A percentile compares a stretch with the other conserved stretches of the same genome.
phyloP scores from a whole-genome alignment of 1,284 basidiomycete genomes.

The Rhodotorula sp. region DNA sequence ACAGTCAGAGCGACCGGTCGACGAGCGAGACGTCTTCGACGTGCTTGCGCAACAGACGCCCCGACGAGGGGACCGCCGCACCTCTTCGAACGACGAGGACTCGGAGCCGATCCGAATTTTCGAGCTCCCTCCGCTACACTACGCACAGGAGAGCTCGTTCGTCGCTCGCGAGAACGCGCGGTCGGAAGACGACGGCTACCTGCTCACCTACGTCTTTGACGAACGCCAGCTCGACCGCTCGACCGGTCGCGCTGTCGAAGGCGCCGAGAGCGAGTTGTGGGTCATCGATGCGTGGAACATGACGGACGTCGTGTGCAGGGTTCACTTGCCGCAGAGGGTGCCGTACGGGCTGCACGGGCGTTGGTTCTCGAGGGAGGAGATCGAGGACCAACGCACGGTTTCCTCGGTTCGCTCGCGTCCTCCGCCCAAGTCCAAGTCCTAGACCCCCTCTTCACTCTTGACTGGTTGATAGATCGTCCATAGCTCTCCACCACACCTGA shows the following conservation, averaged over 20 bases:
- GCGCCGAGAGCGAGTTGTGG: constrained; percentile 51
- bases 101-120: constrained; percentile 51
- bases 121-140: constrained; percentile 50
- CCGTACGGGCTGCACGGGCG: constrained; percentile 50
- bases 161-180: constrained; percentile 45
- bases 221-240: constrained; percentile 48
- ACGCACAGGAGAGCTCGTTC: constrained; percentile 53
- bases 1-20: constrained; percentile 45
- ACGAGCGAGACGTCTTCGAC: constrained; percentile 48
- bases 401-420: constrained; percentile 12
- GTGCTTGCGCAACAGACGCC: constrained; percentile 46
- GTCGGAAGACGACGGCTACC: constrained; percentile 53
- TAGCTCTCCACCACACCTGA: not conserved
- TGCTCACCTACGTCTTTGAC: constrained; percentile 55
- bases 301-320: constrained; percentile 49
- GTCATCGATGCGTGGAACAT: constrained; percentile 53
- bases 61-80: constrained; percentile 5
- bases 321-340: constrained; percentile 53
- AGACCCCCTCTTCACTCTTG: not conserved
- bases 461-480: not conserved
- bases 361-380: constrained; percentile 46
- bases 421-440: not conserved
- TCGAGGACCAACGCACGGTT: constrained; percentile 39
- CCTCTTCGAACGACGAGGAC: constrained; percentile 18
- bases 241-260: constrained; percentile 48